Conservation (phyloP, 1,139 yeast genomes). For the Kluyveromyces sp. region DNA sequence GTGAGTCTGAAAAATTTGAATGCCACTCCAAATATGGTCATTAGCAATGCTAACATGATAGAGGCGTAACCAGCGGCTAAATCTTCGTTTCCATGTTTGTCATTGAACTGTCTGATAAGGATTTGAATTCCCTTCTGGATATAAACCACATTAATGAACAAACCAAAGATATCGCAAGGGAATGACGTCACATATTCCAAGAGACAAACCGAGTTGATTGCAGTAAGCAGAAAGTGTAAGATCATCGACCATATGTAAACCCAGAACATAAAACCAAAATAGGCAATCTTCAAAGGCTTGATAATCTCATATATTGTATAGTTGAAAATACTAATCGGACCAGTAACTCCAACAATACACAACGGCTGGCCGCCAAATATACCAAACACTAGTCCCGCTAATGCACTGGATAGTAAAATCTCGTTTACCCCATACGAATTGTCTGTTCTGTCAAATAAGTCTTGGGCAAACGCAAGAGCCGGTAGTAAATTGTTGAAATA, state of each 20-base stretch:
- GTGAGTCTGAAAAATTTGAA: slow-evolving; percentile 54
- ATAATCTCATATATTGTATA: slow-evolving; percentile 84
- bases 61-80: slow-evolving; percentile 69
- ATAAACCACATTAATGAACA: slow-evolving; percentile 85
- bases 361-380: slow-evolving; percentile 82
- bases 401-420: slow-evolving; percentile 70
- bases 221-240: slow-evolving; percentile 66
- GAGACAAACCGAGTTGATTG: slow-evolving; percentile 60
- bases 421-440: slow-evolving; percentile 89
- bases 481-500: slow-evolving; percentile 88
- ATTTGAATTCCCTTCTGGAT: slow-evolving; percentile 87
- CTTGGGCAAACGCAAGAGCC: slow-evolving; percentile 94
- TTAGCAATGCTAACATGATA: slow-evolving; percentile 60
- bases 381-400: slow-evolving; percentile 88
- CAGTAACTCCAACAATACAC: slow-evolving; percentile 96
- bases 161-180: slow-evolving; percentile 91
- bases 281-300: slow-evolving; percentile 39
- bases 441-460: slow-evolving; percentile 85
- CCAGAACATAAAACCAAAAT: slow-evolving; percentile 95
- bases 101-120: slow-evolving; percentile 57
- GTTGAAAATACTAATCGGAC: slow-evolving; percentile 87
- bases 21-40: slow-evolving; percentile 68
- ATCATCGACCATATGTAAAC: slow-evolving; percentile 85
- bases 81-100: slow-evolving; percentile 23
- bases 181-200: slow-evolving; percentile 69